Percentiles rank a stretch among this genome's conserved stretches.
Conservation (phyloP, 2,329 filamentous ascomycete genomes). For the Delphinella strobiligena region DNA sequence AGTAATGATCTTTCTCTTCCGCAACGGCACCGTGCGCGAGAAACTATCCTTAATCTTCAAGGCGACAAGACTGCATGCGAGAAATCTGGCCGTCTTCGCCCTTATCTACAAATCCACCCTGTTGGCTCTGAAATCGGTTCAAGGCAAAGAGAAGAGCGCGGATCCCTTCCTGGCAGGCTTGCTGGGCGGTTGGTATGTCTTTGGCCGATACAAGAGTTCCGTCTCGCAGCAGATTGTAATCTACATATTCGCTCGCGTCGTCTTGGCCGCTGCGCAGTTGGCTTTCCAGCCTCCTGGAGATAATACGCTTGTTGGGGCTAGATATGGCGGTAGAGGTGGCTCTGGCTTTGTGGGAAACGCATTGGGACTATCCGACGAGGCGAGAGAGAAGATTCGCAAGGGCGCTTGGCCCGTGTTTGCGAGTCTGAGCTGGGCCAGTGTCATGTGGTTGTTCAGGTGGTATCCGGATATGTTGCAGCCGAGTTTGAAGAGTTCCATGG, state of each 20-base stretch:
- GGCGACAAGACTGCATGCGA: slow-evolving; percentile 81
- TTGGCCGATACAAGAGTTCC: slow-evolving; percentile 66
- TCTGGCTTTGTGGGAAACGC: slow-evolving; percentile 21
- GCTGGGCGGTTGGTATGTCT: slow-evolving; percentile 83
- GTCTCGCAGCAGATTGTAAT: slow-evolving; percentile 97
- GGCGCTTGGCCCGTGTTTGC: slow-evolving; percentile 92
- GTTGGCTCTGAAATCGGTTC: slow-evolving; percentile 51
- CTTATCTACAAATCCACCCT: slow-evolving; percentile 78
- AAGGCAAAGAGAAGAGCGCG: slow-evolving; percentile 53
- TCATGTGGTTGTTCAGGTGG: slow-evolving; percentile 93
- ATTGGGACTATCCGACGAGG: slow-evolving; percentile 25
- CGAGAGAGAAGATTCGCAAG: slow-evolving; percentile 30
- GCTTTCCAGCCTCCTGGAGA: slow-evolving; percentile 51
- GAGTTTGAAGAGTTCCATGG: slow-evolving; percentile 90
- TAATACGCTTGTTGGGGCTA: slow-evolving; percentile 23
- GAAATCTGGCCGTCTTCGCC: slow-evolving; percentile 84
- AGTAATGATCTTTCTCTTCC: slow-evolving; percentile 97
- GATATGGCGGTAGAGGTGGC: slow-evolving; percentile 27
- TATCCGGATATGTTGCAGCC: slow-evolving; percentile 85
- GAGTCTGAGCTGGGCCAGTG: slow-evolving; percentile 75
- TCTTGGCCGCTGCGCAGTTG: slow-evolving; percentile 72
- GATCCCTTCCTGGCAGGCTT: slow-evolving; percentile 82
- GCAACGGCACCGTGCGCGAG: slow-evolving; percentile 67
- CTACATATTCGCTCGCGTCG: slow-evolving; percentile 89
- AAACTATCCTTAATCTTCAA: slow-evolving; percentile 68